A percentile compares a stretch with the other conserved stretches of the same genome.
phyloP scores from a whole-genome alignment of 2,329 filamentous ascomycete genomes.

The Colletotrichum gloeosporioides region DNA sequence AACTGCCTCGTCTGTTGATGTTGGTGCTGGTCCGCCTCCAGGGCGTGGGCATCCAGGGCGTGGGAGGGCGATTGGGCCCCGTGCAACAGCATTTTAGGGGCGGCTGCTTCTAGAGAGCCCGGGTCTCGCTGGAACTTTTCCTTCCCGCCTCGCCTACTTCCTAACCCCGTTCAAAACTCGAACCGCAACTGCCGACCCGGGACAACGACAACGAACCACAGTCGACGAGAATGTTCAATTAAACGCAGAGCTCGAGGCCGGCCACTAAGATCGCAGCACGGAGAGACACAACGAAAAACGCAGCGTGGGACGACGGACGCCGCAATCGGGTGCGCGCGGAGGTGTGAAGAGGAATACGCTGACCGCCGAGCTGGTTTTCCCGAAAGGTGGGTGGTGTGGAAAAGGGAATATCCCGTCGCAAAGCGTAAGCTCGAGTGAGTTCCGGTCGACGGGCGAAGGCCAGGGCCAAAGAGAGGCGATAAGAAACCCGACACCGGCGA shows the following conservation, averaged over 20 bases:
- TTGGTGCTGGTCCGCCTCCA: slow-evolving; percentile 22
- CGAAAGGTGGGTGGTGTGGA: neutral
- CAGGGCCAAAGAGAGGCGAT: neutral
- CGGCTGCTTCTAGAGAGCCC: neutral
- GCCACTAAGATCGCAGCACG: slow-evolving; percentile 9
- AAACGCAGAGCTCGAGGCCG: neutral
- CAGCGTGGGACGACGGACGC: neutral
- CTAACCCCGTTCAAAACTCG: neutral
- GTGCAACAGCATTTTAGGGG: slow-evolving; percentile 38
- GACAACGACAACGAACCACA: neutral
- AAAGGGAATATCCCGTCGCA: slow-evolving; percentile 11
- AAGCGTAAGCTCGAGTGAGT: neutral
- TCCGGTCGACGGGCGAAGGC: neutral
- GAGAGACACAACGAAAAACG: slow-evolving; percentile 2
- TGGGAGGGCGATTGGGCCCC: slow-evolving; percentile 34
- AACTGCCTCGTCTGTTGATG: slow-evolving; percentile 21
- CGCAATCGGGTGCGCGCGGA: neutral
- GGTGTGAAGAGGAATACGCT: neutral
- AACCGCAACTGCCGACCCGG: neutral
- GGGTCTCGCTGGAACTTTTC: slow-evolving; percentile 11
- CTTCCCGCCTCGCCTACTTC: neutral
- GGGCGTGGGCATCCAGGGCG: slow-evolving; percentile 10
- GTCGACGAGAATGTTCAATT: slow-evolving; percentile 6
- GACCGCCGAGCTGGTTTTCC: neutral
- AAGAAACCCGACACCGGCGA: neutral